Evolutionary conservation across 345 rosid genomes (phyloP), one percentile per base, ranked within the genome.

Genomic region (Diplotaxis tenuifolia): DNA sequence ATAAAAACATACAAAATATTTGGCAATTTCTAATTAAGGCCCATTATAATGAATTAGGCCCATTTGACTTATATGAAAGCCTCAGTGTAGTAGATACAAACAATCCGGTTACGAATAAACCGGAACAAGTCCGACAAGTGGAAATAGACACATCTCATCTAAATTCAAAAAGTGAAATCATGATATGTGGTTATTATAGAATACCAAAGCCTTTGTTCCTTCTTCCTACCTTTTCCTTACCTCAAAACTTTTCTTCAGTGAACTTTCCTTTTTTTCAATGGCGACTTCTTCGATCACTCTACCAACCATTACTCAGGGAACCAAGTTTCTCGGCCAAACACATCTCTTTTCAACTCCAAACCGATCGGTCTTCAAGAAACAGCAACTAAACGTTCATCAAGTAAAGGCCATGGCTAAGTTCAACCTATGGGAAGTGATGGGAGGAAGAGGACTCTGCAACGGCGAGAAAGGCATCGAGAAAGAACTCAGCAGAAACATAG

Each of bases 361-460:
- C 40, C 83, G 56, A 31, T 73, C 87, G 9, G 7, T 55, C 40
- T 75, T 82, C 68, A 55, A 71, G 3, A 86, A 72, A 66, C 86
- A 77, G 14, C 71, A 53, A 19, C 16, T 71, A 25, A 62, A 57
- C 1, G 28, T 67, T 21, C 31, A 45, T 59, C 60, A 67, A 62
- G 67, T 57, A 21, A 81, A 56, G 18, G 76, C 67, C 27, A 79
- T 56, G 25, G 97, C 88, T 22, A 95, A 88, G 62, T 89, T 88
- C 78, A 80, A 88, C 72, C 81, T 86, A 6, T 83, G 76, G 16
- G 87, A 85, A 64, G 78, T 95, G 67, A 53, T 95, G 75, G 97
- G 98, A 65, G 98, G 99, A 21, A 86, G 99, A 82, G 97, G 96
- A n/a, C 82, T 95, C 31, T 88, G 85, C 71, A 89, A 85, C 42